Conservation (phyloP, 2,329 filamentous ascomycete genomes). For the Epichloe sibirici region DNA sequence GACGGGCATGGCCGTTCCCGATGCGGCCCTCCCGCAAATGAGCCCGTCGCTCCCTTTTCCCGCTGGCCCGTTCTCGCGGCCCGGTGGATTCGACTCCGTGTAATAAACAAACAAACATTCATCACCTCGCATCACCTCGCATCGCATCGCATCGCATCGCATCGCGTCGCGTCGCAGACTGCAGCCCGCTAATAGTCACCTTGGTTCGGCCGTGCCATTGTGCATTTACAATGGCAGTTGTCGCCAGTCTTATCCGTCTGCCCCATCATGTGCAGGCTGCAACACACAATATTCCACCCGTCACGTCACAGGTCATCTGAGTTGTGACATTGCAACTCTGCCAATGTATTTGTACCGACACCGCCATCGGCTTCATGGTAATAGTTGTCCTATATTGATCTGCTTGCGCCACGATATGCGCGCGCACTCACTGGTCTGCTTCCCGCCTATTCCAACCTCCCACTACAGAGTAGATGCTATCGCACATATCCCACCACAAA, state of each 20-base stretch:
- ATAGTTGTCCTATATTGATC: background rate
- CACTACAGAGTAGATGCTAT: background rate
- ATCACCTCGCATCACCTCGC: background rate
- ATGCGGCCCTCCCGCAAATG: conserved; percentile 4
- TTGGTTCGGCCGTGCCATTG: background rate
- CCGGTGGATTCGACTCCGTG: background rate
- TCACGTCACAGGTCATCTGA: background rate
- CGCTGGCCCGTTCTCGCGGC: background rate
- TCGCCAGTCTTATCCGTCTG: background rate
- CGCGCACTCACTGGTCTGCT: background rate
- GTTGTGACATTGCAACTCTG: background rate
- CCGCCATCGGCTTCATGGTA: background rate
- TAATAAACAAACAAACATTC: conserved; percentile 1
- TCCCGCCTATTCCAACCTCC: background rate
- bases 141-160: background rate
- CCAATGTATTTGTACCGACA: background rate
- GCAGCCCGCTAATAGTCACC: background rate
- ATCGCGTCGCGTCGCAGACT: background rate
- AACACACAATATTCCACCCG: background rate
- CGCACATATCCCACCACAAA: background rate
- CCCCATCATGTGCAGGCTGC: background rate
- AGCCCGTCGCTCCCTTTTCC: background rate
- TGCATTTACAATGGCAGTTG: background rate
- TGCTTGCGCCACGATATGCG: conserved; percentile 1
- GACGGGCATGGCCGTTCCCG: background rate